phyloP scores from a whole-genome alignment of 345 rosid genomes.

The Anastatica hierochuntica region DNA sequence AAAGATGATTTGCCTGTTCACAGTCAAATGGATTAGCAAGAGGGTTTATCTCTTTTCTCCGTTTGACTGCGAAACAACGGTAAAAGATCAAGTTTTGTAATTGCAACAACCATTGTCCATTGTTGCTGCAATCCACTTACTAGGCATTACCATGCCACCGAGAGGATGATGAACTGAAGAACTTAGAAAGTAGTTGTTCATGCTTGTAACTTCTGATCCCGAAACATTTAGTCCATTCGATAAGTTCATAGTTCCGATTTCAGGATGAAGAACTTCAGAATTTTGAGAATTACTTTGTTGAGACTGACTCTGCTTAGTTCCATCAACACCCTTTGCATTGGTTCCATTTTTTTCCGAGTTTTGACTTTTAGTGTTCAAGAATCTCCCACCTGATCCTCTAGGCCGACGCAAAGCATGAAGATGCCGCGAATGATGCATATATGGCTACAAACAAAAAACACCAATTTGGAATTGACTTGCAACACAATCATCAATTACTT shows the following conservation, averaged over 20 bases:
- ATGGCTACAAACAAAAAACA: conserved; percentile 40
- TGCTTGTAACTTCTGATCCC: conserved; percentile 73
- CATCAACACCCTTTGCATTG: conserved; percentile 22
- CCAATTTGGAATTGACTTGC: background rate
- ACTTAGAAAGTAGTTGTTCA: conserved; percentile 38
- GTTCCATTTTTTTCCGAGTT: conserved; percentile 21
- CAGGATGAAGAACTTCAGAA: conserved; percentile 74
- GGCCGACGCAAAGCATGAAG: conserved; percentile 96
- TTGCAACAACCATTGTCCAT: conserved; percentile 41
- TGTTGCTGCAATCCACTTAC: conserved; percentile 56
- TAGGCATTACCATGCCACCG: conserved; percentile 55
- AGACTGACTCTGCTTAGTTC: background rate
- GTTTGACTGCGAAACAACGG: conserved; percentile 16
- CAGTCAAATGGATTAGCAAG: conserved; percentile 39
- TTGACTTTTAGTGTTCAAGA: conserved; percentile 52
- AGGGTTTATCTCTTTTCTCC: background rate
- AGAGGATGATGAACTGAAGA: conserved; percentile 34
- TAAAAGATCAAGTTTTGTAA: conserved; percentile 40
- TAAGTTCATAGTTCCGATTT: conserved; percentile 52
- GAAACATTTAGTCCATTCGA: conserved; percentile 41
- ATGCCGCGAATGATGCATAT: conserved; percentile 87
- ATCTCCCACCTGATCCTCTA: conserved; percentile 95
- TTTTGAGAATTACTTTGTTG: conserved; percentile 55
- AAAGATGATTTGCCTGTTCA: conserved; percentile 95
- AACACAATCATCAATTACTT: background rate